A percentile compares a stretch with the other conserved stretches of the same genome.
phyloP scores from a whole-genome alignment of 306 rosid genomes.

The Luffa acutangula region DNA sequence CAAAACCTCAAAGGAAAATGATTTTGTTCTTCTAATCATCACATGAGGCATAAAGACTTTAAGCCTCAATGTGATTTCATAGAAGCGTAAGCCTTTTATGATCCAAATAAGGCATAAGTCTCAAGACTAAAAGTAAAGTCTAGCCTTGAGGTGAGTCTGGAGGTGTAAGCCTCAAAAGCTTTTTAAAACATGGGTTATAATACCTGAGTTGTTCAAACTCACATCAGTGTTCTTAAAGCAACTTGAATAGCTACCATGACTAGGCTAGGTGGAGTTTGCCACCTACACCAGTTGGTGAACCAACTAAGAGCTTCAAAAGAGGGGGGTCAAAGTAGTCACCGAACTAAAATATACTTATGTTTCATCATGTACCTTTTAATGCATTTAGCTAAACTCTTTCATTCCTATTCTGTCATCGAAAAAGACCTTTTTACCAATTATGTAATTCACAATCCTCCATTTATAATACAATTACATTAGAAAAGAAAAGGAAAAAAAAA shows the following conservation, averaged over 20 bases:
- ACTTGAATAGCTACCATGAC: neutral
- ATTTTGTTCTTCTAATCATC: neutral
- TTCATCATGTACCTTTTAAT: neutral
- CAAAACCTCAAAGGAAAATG: no score
- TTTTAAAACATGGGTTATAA: no score
- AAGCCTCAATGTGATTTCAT: neutral
- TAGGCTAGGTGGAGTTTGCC: neutral
- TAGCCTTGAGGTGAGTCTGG: neutral
- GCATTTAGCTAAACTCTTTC: neutral
- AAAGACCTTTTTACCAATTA: neutral
- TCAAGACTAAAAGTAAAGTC: neutral
- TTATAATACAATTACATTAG: neutral
- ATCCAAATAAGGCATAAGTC: neutral
- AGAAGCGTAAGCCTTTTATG: neutral
- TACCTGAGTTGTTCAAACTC: neutral
- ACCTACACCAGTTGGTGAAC: neutral
- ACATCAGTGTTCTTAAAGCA: neutral
- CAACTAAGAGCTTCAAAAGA: neutral
- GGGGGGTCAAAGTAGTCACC: neutral
- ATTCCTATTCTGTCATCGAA: neutral
- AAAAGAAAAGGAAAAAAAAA: neutral
- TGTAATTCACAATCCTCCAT: neutral
- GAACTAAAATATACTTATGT: neutral
- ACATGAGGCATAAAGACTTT: neutral
- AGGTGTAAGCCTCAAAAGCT: no score